These are phyloP conservation scores for Calonectria pauciramosa DNA, from an alignment of 2,329 filamentous ascomycete genomes.

Conservation along the genomic window DNA sequence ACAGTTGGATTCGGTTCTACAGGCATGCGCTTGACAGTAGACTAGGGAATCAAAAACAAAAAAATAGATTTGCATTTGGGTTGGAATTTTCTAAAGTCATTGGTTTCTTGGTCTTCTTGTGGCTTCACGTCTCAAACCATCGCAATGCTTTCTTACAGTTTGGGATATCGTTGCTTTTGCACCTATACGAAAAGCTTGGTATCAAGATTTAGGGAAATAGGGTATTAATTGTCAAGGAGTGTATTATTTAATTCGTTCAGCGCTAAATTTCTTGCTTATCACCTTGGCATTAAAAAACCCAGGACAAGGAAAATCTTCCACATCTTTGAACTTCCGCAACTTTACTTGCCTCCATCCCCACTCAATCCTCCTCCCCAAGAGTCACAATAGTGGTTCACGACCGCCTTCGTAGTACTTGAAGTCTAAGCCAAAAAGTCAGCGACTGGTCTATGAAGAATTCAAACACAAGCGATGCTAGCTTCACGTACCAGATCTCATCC, in stretches of 20 bases:
- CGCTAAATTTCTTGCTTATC: neutral
- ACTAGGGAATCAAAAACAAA: neutral
- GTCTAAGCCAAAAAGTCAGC: neutral
- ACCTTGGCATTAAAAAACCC: neutral
- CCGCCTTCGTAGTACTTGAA: neutral
- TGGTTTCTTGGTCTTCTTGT: neutral
- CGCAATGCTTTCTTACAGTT: neutral
- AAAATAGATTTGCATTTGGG: neutral
- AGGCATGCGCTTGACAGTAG: neutral
- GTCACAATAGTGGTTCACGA: neutral
- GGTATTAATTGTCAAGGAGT: neutral
- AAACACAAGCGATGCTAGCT: neutral
- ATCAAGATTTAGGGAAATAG: too few relatives aligned
- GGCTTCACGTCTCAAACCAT: neutral
- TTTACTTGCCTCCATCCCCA: neutral
- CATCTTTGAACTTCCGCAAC: neutral
- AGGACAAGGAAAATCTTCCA: neutral
- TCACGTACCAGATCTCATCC: neutral
- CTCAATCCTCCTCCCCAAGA: neutral
- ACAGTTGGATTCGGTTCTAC: neutral
- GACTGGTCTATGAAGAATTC: neutral
- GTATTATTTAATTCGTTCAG: neutral
- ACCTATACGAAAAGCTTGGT: neutral
- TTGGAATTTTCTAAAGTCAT: neutral
- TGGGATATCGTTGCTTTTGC: neutral